phyloP scores from a whole-genome alignment of 208 protist species.

The Tritrichomonas foetus region DNA sequence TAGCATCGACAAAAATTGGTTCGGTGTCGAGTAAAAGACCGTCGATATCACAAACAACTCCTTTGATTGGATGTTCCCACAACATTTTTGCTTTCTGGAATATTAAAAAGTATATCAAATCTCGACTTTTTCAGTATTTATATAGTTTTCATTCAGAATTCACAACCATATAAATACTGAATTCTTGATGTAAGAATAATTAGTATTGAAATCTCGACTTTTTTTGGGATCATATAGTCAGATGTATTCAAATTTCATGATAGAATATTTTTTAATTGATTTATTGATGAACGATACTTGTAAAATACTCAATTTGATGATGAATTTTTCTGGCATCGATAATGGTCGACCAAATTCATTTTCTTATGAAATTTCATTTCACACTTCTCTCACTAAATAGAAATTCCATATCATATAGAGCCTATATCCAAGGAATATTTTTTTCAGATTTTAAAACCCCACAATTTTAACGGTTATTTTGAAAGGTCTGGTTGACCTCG shows the following conservation, averaged over 20 bases:
- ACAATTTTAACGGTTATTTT: background rate
- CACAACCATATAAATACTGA: background rate
- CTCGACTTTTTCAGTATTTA: background rate
- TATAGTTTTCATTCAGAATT: background rate
- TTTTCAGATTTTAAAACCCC: background rate
- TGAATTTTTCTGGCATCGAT: too few species aligned
- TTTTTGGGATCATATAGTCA: background rate
- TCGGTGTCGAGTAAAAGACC: background rate
- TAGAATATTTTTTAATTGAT: too few species aligned
- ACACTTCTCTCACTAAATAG: too few species aligned
- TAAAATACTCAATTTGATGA: too few species aligned
- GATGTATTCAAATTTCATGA: too few species aligned
- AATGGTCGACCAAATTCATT: too few species aligned
- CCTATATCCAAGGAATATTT: too few species aligned
- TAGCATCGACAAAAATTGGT: background rate
- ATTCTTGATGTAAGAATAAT: background rate
- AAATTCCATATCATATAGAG: too few species aligned
- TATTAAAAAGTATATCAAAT: background rate
- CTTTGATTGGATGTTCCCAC: background rate
- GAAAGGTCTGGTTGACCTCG: background rate
- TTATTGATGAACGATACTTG: too few species aligned
- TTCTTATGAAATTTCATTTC: too few species aligned
- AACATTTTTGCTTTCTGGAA: background rate
- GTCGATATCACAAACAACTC: slow-evolving; percentile 11
- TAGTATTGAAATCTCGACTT: background rate